phyloP scores from a whole-genome alignment of 192 early-diverging fungal species.

The Mortierella claussenii region DNA sequence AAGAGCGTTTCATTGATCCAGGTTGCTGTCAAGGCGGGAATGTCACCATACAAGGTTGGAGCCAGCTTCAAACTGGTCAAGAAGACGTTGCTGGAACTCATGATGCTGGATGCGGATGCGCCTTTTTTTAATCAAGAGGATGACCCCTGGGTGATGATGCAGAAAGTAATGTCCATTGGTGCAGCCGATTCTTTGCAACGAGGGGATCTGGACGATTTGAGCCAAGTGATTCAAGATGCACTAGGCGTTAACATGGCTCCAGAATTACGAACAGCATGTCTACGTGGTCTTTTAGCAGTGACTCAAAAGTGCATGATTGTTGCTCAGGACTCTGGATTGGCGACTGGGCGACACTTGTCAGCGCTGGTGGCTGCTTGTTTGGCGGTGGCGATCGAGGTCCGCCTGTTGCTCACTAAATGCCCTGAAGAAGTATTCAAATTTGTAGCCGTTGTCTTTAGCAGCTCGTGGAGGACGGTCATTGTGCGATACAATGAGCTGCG shows the following conservation, averaged over 20 bases:
- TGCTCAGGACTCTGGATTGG: constrained; percentile 19
- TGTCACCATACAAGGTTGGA: constrained; percentile 16
- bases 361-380: constrained; percentile 26
- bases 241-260: constrained; percentile 1
- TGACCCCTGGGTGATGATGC: constrained; percentile 20
- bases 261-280: not conserved
- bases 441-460: constrained; percentile 1
- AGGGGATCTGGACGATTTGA: constrained; percentile 9
- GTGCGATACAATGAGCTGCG: constrained; percentile 9
- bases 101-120: not conserved
- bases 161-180: constrained; percentile 17
- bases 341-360: constrained; percentile 1
- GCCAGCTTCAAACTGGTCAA: constrained; percentile 15
- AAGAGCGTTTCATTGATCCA: constrained; percentile 14
- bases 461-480: not conserved
- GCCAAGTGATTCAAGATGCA: constrained; percentile 2
- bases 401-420: not conserved
- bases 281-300: constrained; percentile 13
- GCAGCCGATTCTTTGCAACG: constrained; percentile 3
- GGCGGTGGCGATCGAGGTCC: constrained; percentile 15
- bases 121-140: constrained; percentile 10
- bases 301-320: constrained; percentile 35
- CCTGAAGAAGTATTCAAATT: constrained; percentile 12
- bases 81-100: not conserved
- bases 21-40: not conserved